These are phyloP conservation scores for Boletus rubropictus DNA, from an alignment of 768 basidiomycete species.

Conservation along the genomic window DNA sequence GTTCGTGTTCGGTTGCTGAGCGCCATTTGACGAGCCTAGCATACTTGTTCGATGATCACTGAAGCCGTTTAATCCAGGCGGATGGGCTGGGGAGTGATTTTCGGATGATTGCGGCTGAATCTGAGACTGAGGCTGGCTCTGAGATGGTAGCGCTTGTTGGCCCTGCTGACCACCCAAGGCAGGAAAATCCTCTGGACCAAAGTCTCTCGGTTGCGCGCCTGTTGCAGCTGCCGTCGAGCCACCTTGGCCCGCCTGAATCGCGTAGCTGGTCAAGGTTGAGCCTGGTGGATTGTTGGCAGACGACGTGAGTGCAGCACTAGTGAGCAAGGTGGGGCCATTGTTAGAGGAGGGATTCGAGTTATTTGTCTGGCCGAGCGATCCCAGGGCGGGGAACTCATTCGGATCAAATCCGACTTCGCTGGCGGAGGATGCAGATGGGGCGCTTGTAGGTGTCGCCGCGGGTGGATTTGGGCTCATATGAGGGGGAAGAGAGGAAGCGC, in stretches of 20 bases:
- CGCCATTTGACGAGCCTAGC: conserved; percentile 43
- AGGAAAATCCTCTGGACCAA: conserved; percentile 87
- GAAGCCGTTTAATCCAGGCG: conserved; percentile 77
- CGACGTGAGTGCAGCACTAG: conserved; percentile 18
- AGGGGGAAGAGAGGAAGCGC: conserved; percentile 47
- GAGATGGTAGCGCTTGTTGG: conserved; percentile 23
- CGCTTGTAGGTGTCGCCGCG: conserved; percentile 36
- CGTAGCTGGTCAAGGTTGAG: conserved; percentile 60
- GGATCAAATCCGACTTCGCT: conserved; percentile 79
- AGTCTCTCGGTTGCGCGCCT: conserved; percentile 31
- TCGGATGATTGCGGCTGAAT: conserved; percentile 31
- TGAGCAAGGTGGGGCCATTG: conserved; percentile 26
- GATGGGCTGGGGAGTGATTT: conserved; percentile 40
- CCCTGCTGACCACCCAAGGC: conserved; percentile 66
- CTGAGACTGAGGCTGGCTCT: conserved; percentile 27
- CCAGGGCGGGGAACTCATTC: conserved; percentile 85
- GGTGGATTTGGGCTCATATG: conserved; percentile 49
- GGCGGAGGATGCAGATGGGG: conserved; percentile 58
- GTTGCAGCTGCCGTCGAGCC: conserved; percentile 16
- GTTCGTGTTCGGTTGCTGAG: conserved; percentile 20
- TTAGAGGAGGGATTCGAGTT: conserved; percentile 34
- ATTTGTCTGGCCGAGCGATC: conserved; percentile 49
- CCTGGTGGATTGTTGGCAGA: conserved; percentile 28
- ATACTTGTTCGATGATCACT: conserved; percentile 48
- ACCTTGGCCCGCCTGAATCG: conserved; percentile 68